A percentile compares a stretch with the other conserved stretches of the same genome.
These are phyloP conservation scores for Naganishia kalamii DNA, from an alignment of 768 basidiomycete genomes.

Conservation along the genomic window DNA sequence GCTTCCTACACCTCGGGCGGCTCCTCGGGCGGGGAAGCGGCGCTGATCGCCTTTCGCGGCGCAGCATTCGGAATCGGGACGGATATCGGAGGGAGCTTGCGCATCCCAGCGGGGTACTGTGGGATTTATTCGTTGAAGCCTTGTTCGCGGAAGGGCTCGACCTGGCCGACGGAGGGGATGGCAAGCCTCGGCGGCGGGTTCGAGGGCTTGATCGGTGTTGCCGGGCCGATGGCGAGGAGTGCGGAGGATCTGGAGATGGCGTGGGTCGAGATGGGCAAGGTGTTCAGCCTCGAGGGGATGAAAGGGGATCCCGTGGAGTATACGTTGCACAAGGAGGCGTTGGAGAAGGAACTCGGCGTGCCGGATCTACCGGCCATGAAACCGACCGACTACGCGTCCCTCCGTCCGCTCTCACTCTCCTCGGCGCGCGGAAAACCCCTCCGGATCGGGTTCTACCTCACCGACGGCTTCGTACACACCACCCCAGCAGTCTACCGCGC, in stretches of 20 bases:
- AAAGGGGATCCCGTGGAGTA: background rate
- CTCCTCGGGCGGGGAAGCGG: constrained; percentile 80
- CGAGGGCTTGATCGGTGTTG: constrained; percentile 55
- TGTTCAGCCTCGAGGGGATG: constrained; percentile 29
- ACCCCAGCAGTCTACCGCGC: constrained; percentile 18
- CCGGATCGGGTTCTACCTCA: constrained; percentile 17
- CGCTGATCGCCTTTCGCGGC: constrained; percentile 59
- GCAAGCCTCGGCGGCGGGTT: constrained; percentile 54
- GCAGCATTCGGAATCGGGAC: constrained; percentile 63
- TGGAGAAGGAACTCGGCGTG: background rate
- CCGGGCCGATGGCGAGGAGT: constrained; percentile 60
- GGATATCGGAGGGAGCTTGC: constrained; percentile 67
- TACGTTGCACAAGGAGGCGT: background rate
- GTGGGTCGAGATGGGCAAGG: constrained; percentile 58
- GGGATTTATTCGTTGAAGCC: constrained; percentile 58
- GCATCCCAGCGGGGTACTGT: constrained; percentile 62
- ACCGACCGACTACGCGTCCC: constrained; percentile 15
- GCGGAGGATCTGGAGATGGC: constrained; percentile 61
- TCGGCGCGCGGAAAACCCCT: background rate
- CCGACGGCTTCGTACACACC: constrained; percentile 20
- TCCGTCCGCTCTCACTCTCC: constrained; percentile 2
- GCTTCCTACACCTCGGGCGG: constrained; percentile 67
- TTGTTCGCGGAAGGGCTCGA: background rate
- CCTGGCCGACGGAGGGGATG: constrained; percentile 57
- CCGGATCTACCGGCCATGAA: constrained; percentile 3